A percentile compares a stretch with the other conserved stretches of the same genome.
These are phyloP conservation scores for Wallacemonas rigidus DNA, from an alignment of 208 protist species.

Conservation along the genomic window DNA sequence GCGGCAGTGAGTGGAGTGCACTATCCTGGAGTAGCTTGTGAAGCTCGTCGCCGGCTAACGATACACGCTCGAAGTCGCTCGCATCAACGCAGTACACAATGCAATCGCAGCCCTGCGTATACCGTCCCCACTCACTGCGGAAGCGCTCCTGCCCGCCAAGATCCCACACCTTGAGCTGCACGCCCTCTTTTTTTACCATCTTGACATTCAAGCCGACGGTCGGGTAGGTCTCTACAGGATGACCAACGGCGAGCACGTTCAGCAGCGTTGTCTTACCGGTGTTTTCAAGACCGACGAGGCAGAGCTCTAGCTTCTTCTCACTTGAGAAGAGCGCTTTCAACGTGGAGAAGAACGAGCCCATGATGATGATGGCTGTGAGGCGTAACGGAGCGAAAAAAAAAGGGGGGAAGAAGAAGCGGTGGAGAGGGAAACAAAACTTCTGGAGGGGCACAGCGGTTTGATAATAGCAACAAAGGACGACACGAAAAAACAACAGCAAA, in stretches of 20 bases:
- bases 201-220: slow-evolving; percentile 86
- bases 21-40: slow-evolving; percentile 65
- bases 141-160: slow-evolving; percentile 77
- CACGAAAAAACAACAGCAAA: no score
- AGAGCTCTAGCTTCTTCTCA: slow-evolving; percentile 73
- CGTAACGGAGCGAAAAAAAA: slow-evolving; percentile 22
- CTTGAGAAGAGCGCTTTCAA: slow-evolving; percentile 57
- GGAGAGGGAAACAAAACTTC: neutral
- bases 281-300: slow-evolving; percentile 78
- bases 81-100: slow-evolving; percentile 80
- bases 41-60: slow-evolving; percentile 59
- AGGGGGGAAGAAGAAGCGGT: slow-evolving; percentile 16
- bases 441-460: no score
- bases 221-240: slow-evolving; percentile 71
- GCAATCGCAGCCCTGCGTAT: slow-evolving; percentile 73
- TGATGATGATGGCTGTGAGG: slow-evolving; percentile 14
- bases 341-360: slow-evolving; percentile 57
- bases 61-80: slow-evolving; percentile 57
- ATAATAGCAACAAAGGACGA: no score
- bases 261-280: slow-evolving; percentile 85
- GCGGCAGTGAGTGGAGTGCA: slow-evolving; percentile 49
- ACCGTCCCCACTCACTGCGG: slow-evolving; percentile 71
- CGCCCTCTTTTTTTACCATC: slow-evolving; percentile 72
- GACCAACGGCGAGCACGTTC: slow-evolving; percentile 69
- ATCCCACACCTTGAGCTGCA: slow-evolving; percentile 85